Evolutionary conservation across 2,329 filamentous ascomycete species (phyloP), one percentile per base, ranked within the genome.

Genomic region (Aspergillus niger): DNA sequence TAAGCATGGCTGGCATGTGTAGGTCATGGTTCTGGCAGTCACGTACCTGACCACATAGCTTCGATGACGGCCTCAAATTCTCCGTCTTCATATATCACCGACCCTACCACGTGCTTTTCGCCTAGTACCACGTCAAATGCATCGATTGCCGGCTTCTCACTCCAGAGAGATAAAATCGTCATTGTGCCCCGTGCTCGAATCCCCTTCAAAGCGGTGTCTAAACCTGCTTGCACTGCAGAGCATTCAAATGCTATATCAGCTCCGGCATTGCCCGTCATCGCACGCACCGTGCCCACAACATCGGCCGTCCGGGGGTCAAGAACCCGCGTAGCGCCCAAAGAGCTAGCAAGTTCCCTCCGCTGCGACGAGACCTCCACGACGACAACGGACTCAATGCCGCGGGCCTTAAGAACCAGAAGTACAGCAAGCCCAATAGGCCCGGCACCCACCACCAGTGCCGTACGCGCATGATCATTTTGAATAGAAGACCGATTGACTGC

Each of bases 91-190:
- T 82, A 85, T 3, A 81, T 79, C 13, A 82, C 67, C 8, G 74
- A 70, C 13, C 81, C 81, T 8, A 79, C 75, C 59, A 84, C 82
- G 56, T 76, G 79, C 56, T 82, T 84, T 70, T 87, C 84, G 3
- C 77, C 77, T 50, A 82, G 80, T 0, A 85, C 77, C 13, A 86
- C 66, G 69, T 80, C 78, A 64, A 84, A 83, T 1, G 82, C 80
- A 63, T 84, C 77, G 60, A 88, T 81, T 0, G 77, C 78, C 4
- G 86, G 78, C 32, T 77, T 79, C 59, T 80, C 82, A 63, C 86
- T 85, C 85, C 85, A 89, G 5, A 89, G 82, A 0, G 86, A 85
- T 6, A 89, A 80, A 62, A 89, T 88, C 3, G 88, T 80, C 0
- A 88, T 77, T 0, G 83, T 85, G 0, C 86, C 86, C 36, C 82